Evolutionary conservation across 139 green algal species (phyloP).

Genomic region (Closterium sp.): DNA sequence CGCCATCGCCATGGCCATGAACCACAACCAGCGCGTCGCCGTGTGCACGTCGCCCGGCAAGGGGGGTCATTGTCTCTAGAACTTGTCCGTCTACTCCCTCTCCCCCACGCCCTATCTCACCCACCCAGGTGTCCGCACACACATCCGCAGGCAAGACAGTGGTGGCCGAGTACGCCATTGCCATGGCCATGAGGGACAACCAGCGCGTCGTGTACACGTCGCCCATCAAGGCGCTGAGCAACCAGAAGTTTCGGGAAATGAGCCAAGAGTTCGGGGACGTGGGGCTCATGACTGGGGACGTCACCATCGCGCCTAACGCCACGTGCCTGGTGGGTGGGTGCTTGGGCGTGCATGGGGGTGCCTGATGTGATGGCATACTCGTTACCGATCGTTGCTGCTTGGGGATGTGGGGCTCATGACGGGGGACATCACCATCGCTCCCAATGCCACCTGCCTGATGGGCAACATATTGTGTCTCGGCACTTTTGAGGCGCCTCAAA

Average conservation of each 20-base stretch:
- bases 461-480: background rate
- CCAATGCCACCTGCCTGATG: background rate
- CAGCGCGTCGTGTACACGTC: conserved; percentile 77
- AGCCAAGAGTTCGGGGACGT: conserved; percentile 84
- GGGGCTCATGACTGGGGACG: conserved; percentile 87
- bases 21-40: conserved; percentile 55
- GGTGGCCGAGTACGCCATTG: conserved; percentile 75
- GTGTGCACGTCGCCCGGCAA: conserved; percentile 69
- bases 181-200: conserved; percentile 65
- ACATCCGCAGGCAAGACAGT: conserved; percentile 77
- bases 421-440: background rate
- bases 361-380: no score
- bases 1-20: conserved; percentile 73
- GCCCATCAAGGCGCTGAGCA: conserved; percentile 81
- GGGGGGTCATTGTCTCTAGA: background rate
- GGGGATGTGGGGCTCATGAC: background rate
- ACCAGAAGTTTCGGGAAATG: conserved; percentile 89
- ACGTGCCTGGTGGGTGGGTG: conserved; percentile 68
- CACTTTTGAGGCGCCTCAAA: background rate
- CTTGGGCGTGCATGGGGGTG: no score
- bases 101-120: conserved; percentile 39
- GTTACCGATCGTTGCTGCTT: background rate
- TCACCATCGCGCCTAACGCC: conserved; percentile 85
- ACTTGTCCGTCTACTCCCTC: background rate
- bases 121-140: conserved; percentile 59